A percentile compares a stretch with the other conserved stretches of the same genome.
Evolutionary conservation across 306 rosid genomes (phyloP).

Genomic region (Clitoria ternatea): DNA sequence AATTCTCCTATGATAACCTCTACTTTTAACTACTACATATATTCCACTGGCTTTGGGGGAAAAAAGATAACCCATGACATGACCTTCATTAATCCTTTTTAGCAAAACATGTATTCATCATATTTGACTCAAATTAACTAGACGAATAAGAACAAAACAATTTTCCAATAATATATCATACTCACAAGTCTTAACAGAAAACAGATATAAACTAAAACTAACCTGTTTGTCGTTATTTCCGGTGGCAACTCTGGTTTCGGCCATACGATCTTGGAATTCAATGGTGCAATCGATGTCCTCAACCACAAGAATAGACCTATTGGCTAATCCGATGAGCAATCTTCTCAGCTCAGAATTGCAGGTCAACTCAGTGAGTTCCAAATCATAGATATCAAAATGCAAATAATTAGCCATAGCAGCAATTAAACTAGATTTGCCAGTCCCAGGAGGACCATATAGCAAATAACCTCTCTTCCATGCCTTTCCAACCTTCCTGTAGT

Average conservation of each 20-base stretch:
- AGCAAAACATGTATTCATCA: too few species aligned
- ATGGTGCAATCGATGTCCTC: conserved; percentile 76
- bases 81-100: too few species aligned
- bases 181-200: too few species aligned
- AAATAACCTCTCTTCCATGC: conserved; percentile 87
- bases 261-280: conserved; percentile 44
- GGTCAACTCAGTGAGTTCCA: conserved; percentile 52
- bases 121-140: too few species aligned
- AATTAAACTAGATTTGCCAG: conserved; percentile 76
- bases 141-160: neutral
- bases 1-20: too few species aligned
- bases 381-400: conserved; percentile 62
- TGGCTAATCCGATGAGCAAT: conserved; percentile 46
- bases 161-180: too few species aligned
- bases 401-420: conserved; percentile 83
- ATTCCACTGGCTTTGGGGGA: too few species aligned
- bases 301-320: conserved; percentile 69
- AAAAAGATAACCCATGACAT: too few species aligned
- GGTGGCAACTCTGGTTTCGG: neutral
- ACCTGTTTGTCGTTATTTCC: conserved; percentile 21
- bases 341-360: conserved; percentile 44
- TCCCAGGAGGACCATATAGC: conserved; percentile 81
- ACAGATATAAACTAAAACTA: neutral
- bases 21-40: too few species aligned
- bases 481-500: conserved; percentile 63